Conservation (phyloP, 2,329 filamentous ascomycete genomes). For the Diaporthe caulivora region DNA sequence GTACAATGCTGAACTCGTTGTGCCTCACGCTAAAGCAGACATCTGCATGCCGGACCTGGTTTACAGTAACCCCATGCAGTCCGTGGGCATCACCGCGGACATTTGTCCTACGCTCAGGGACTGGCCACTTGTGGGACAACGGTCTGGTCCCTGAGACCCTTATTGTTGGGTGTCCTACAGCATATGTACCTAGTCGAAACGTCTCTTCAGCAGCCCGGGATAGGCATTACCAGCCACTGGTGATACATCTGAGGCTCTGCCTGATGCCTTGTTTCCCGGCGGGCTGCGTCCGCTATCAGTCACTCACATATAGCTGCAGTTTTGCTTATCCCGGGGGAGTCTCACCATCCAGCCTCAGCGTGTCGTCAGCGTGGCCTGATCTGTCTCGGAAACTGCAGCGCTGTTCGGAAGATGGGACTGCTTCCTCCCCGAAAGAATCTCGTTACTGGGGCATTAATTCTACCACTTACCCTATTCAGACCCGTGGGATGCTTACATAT, state of each 20-base stretch:
- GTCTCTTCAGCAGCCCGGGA: background rate
- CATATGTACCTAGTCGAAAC: conserved; percentile 10
- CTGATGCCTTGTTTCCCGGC: background rate
- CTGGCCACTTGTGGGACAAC: conserved; percentile 11
- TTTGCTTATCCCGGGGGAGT: conserved; percentile 16
- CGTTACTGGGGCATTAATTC: background rate
- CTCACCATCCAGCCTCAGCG: background rate
- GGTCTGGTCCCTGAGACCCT: conserved; percentile 18
- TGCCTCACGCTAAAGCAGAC: conserved; percentile 11
- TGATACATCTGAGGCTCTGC: conserved; percentile 31
- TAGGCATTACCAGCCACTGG: background rate
- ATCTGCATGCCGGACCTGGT: background rate
- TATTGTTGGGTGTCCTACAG: conserved; percentile 14
- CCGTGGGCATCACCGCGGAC: background rate
- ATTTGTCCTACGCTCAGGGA: conserved; percentile 6
- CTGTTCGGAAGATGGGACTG: background rate
- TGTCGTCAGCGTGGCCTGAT: conserved; percentile 20
- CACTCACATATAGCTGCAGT: conserved; percentile 3
- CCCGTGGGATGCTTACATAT: conserved; percentile 18
- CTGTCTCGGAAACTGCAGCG: conserved; percentile 17
- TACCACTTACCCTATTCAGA: background rate
- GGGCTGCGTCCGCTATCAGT: conserved; percentile 19
- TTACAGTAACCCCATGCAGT: background rate
- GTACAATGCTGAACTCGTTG: background rate
- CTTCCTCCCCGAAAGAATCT: conserved; percentile 11